phyloP scores from a whole-genome alignment of 805 yeast genomes.

The Lipomyces oligophaga region DNA sequence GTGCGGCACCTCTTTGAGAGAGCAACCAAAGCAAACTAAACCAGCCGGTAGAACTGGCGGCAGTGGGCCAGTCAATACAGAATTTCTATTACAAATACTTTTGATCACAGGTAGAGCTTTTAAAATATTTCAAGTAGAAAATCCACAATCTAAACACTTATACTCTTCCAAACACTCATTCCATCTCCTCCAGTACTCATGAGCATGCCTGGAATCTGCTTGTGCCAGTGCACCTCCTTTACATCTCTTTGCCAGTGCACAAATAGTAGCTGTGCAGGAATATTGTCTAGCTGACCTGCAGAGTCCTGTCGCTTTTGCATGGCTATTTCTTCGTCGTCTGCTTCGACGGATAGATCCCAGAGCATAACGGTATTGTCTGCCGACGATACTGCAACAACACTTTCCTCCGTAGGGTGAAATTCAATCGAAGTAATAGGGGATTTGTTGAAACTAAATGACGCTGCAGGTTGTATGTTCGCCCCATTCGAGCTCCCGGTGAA shows the following conservation, averaged over 20 bases:
- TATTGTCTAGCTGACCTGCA: conserved; percentile 66
- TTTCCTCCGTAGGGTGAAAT: conserved; percentile 93
- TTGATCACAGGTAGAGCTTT: not conserved
- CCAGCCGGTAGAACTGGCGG: too few relatives aligned
- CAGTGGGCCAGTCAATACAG: too few relatives aligned
- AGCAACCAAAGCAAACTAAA: too few relatives aligned
- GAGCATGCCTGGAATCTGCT: conserved; percentile 92
- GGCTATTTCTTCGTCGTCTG: conserved; percentile 94
- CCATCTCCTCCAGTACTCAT: conserved; percentile 96
- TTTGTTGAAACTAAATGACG: conserved; percentile 91
- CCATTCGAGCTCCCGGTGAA: conserved; percentile 49
- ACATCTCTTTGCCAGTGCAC: conserved; percentile 98
- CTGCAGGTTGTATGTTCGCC: conserved; percentile 72
- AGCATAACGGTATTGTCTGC: conserved; percentile 95
- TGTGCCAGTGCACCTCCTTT: conserved; percentile 97
- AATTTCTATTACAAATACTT: not conserved
- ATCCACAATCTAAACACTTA: conserved; percentile 60
- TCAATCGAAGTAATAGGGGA: conserved; percentile 88
- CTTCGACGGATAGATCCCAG: conserved; percentile 98
- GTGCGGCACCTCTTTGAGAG: too few relatives aligned
- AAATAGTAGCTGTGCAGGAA: conserved; percentile 92
- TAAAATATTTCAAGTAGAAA: too few relatives aligned
- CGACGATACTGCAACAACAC: conserved; percentile 90
- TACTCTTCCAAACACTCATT: conserved; percentile 91
- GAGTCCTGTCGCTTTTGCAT: conserved; percentile 73